A percentile compares a stretch with the other conserved stretches of the same genome.
These are phyloP conservation scores for Buddleja alternifolia DNA, from an alignment of 257 asterid genomes.

Conservation along the genomic window DNA sequence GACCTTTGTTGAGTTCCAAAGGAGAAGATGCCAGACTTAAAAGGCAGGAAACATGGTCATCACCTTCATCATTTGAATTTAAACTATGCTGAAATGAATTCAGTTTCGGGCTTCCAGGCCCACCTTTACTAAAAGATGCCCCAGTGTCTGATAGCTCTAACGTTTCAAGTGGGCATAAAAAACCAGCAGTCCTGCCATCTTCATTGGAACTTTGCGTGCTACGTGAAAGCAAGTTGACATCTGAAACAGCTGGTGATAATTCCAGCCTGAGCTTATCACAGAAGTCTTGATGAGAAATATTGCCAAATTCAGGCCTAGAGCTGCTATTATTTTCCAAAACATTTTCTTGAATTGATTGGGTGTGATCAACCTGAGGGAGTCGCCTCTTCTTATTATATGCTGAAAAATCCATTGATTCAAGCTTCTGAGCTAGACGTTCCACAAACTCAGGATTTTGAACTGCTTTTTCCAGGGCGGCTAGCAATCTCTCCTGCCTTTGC, in stretches of 20 bases:
- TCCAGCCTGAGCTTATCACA: constrained; percentile 78
- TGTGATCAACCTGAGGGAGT: constrained; percentile 63
- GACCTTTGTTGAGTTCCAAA: constrained; percentile 52
- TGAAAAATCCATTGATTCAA: constrained; percentile 80
- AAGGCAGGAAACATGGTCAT: constrained; percentile 66
- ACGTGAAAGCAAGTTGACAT: constrained; percentile 64
- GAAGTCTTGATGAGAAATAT: constrained; percentile 50
- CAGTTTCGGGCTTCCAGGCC: constrained; percentile 43
- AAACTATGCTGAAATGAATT: constrained; percentile 47
- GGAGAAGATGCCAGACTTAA: constrained; percentile 76
- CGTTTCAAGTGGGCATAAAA: constrained; percentile 50
- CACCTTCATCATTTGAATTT: constrained; percentile 57
- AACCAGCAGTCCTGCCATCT: constrained; percentile 55
- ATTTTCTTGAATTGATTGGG: constrained; percentile 52
- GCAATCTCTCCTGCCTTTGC: constrained; percentile 72
- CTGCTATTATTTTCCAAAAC: constrained; percentile 54
- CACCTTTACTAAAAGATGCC: constrained; percentile 56
- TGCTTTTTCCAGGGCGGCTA: constrained; percentile 60
- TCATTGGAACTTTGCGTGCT: constrained; percentile 89
- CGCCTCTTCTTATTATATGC: constrained; percentile 82
- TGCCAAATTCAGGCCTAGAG: constrained; percentile 53
- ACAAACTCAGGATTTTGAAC: constrained; percentile 70
- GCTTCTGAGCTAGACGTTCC: constrained; percentile 68
- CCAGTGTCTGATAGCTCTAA: constrained; percentile 86
- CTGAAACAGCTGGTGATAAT: constrained; percentile 75